Evolutionary conservation across 305 asterid species (phyloP).

Genomic region (Galium porrigens): DNA sequence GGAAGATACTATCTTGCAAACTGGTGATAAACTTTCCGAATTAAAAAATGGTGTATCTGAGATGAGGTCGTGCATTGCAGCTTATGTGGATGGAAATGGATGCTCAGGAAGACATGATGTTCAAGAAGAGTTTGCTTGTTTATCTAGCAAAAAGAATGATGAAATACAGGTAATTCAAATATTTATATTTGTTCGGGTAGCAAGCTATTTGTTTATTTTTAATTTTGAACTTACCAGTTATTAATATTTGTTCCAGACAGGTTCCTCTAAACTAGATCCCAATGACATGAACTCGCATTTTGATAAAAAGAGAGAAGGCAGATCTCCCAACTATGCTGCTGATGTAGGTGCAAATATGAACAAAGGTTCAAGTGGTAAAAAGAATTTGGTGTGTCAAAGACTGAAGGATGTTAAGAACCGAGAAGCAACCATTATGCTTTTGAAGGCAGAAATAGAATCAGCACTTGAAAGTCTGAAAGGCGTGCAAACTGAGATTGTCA

Average conservation of each 20-base stretch:
- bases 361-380: slow-evolving; percentile 16
- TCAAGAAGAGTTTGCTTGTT: slow-evolving; percentile 18
- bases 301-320: slow-evolving; percentile 21
- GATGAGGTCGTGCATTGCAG: slow-evolving; percentile 39
- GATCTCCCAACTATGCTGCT: slow-evolving; percentile 10
- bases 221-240: slow-evolving; percentile 5
- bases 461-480: slow-evolving; percentile 55
- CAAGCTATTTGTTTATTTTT: slow-evolving; percentile 12
- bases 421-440: slow-evolving; percentile 43
- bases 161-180: slow-evolving; percentile 39
- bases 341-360: slow-evolving; percentile 8
- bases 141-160: slow-evolving; percentile 19
- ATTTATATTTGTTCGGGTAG: slow-evolving; percentile 13
- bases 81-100: slow-evolving; percentile 27
- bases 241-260: slow-evolving; percentile 57
- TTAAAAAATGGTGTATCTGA: slow-evolving; percentile 48
- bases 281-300: slow-evolving; percentile 21
- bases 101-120: slow-evolving; percentile 20
- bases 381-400: slow-evolving; percentile 20
- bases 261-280: slow-evolving; percentile 25
- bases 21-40: slow-evolving; percentile 47
- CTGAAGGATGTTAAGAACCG: slow-evolving; percentile 28
- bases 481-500: slow-evolving; percentile 57
- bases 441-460: slow-evolving; percentile 59
- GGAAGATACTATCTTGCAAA: slow-evolving; percentile 34